Conservation (phyloP, 257 asterid species). For the Anisodus acutangulus region DNA sequence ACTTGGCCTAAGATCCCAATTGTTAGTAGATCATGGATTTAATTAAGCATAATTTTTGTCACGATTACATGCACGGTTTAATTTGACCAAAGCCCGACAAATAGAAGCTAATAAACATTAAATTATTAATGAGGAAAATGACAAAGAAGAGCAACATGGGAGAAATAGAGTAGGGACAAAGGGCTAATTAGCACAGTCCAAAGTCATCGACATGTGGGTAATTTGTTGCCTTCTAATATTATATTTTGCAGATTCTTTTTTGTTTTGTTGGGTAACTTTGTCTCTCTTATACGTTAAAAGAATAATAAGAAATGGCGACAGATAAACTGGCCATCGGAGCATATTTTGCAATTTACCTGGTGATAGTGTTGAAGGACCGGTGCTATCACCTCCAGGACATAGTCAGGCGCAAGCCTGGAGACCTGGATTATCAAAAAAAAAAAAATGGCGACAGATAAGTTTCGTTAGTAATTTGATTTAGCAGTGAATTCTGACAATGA, state of each 20-base stretch:
- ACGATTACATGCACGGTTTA: not conserved
- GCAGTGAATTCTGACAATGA: too few species aligned
- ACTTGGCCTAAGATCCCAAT: constrained; percentile 6
- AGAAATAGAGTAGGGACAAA: constrained; percentile 7
- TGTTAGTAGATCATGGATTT: not conserved
- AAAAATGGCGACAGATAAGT: not conserved
- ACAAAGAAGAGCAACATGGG: constrained; percentile 23
- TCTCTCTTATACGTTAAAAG: not conserved
- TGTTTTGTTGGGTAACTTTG: not conserved
- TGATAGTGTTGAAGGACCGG: too few species aligned
- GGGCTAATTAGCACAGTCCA: constrained; percentile 14
- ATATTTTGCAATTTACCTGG: too few species aligned
- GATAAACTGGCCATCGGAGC: too few species aligned
- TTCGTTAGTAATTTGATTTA: too few species aligned
- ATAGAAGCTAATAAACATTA: not conserved
- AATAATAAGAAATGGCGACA: not conserved
- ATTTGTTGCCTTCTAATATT: not conserved
- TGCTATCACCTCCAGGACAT: too few species aligned
- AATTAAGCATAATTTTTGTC: not conserved
- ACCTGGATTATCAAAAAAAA: too few species aligned
- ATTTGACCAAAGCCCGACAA: not conserved
- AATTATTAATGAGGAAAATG: not conserved
- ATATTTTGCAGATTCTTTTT: not conserved
- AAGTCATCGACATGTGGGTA: not conserved
- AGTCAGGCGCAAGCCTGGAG: too few species aligned